Conservation (phyloP, 2,329 filamentous ascomycete species). For the Fusarium pseudocircinatum region DNA sequence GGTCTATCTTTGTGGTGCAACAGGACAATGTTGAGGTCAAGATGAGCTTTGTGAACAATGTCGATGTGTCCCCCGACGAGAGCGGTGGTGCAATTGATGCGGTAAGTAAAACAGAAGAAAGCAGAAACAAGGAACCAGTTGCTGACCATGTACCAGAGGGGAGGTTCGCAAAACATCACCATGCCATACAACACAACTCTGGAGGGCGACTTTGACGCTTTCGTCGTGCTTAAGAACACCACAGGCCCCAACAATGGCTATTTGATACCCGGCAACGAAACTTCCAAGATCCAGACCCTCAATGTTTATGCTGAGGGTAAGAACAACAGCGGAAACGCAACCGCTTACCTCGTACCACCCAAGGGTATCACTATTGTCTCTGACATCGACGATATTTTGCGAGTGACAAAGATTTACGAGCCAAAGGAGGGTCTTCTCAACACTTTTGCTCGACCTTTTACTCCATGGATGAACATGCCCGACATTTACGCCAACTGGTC, state of each 20-base stretch:
- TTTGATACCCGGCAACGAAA: slow-evolving; percentile 71
- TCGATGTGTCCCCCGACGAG: slow-evolving; percentile 60
- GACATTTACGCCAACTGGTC: slow-evolving; percentile 81
- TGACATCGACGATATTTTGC: slow-evolving; percentile 83
- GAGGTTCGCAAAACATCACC: slow-evolving; percentile 69
- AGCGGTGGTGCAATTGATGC: slow-evolving; percentile 62
- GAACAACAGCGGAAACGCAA: slow-evolving; percentile 73
- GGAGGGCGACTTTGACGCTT: slow-evolving; percentile 78
- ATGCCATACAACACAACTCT: slow-evolving; percentile 73
- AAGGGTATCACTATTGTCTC: slow-evolving; percentile 77
- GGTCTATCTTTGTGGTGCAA: slow-evolving; percentile 79
- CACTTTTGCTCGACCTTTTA: slow-evolving; percentile 77
- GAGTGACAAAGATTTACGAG: slow-evolving; percentile 83
- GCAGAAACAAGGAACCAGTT: not conserved
- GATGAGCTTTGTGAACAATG: slow-evolving; percentile 64
- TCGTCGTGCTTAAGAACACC: slow-evolving; percentile 69
- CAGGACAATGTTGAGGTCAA: slow-evolving; percentile 71
- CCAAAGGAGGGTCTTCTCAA: slow-evolving; percentile 80
- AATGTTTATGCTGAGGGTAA: slow-evolving; percentile 74
- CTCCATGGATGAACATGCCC: slow-evolving; percentile 82
- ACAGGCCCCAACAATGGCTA: slow-evolving; percentile 59
- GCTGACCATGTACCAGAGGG: slow-evolving; percentile 47
- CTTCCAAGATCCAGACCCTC: slow-evolving; percentile 71
- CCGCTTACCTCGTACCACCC: slow-evolving; percentile 78
- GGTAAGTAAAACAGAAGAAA: slow-evolving; percentile 36